A percentile compares a stretch with the other conserved stretches of the same genome.
These are phyloP conservation scores for Cyberlindnera mississippiensis DNA, from an alignment of 805 yeast species.

Conservation along the genomic window DNA sequence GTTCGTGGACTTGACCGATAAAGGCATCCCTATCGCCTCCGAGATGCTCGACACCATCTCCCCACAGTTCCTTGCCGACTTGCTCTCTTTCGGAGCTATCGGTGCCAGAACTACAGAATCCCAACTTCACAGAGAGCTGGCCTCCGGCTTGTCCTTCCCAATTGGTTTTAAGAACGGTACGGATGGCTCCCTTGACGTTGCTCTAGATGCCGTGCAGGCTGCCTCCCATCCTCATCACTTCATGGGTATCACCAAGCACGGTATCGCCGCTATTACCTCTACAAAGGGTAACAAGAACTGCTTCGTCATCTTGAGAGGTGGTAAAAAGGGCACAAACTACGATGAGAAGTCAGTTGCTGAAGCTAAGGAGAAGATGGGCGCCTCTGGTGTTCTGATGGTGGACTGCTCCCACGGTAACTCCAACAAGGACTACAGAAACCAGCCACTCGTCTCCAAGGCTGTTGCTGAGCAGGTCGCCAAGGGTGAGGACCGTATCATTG, in stretches of 20 bases:
- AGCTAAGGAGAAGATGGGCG: slow-evolving; percentile 62
- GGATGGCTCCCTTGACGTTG: slow-evolving; percentile 89
- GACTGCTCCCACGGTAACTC: slow-evolving; percentile 99
- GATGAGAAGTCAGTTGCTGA: slow-evolving; percentile 73
- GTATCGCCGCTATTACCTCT: slow-evolving; percentile 92
- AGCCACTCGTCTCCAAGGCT: slow-evolving; percentile 82
- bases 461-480: slow-evolving; percentile 78
- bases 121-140: slow-evolving; percentile 94
- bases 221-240: slow-evolving; percentile 92
- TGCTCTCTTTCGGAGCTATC: slow-evolving; percentile 92
- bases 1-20: slow-evolving; percentile 72
- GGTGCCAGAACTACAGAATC: slow-evolving; percentile 99
- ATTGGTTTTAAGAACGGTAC: slow-evolving; percentile 98
- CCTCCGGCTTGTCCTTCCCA: slow-evolving; percentile 98
- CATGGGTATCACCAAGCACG: slow-evolving; percentile 96
- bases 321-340: slow-evolving; percentile 89
- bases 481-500: slow-evolving; percentile 81
- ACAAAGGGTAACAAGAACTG: slow-evolving; percentile 95
- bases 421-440: slow-evolving; percentile 88
- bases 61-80: slow-evolving; percentile 91
- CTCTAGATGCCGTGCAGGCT: slow-evolving; percentile 90
- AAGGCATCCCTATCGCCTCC: slow-evolving; percentile 88
- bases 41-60: slow-evolving; percentile 98
- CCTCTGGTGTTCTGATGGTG: slow-evolving; percentile 65
- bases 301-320: slow-evolving; percentile 94